Evolutionary conservation across 768 basidiomycete genomes (phyloP), one percentile per base, ranked within the genome.

Genomic region (Stropharia rugosoannulata): DNA sequence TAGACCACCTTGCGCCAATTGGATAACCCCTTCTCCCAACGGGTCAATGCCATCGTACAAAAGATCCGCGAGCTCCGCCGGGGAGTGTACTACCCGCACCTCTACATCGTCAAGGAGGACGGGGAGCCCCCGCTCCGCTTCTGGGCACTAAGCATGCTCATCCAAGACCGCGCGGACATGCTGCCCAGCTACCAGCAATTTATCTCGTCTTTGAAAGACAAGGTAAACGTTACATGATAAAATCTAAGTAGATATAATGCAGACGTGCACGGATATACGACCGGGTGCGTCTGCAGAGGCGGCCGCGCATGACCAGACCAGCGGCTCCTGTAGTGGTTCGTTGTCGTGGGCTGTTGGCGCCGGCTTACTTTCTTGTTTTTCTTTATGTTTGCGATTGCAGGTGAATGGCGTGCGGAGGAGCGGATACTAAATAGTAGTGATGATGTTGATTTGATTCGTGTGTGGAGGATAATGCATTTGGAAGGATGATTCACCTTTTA

Each of bases 51-150:
- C 1, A 83, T 99, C 64, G 75, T 99, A 55, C 90, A 93, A 73
- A 98, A 98, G 77, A 93, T 89, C 13, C 83, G 97, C 15, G 97
- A 98, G 73, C 83, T 93, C 80, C 88, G 97, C 47, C 82, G 94
- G 39, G 95, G 95, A 12, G 86, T 89, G 4, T 98, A 98, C 70
- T 88, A 90, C 67, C 93, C 93, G 7, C 94, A 98, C 69, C 75
- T 99, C 6, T 99, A 98, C 65, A 78, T 98, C 50, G 95, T 98
- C 65, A 99, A 98, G 74, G 95, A 98, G 69, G 97, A 99, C 62
- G 96, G 95, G 57, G 97, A 99, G 71, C 91, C 94, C 5, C 89
- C 95, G 43, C 77, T 99, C 66, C 80, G 95, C 58, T 80, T 95
- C 56, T 99, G 97, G 97, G 97, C 96, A 0, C 80, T 99, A 58